Evolutionary conservation across 768 basidiomycete species (phyloP), one percentile per base, ranked within the genome.

Genomic region (Zangia roseola): DNA sequence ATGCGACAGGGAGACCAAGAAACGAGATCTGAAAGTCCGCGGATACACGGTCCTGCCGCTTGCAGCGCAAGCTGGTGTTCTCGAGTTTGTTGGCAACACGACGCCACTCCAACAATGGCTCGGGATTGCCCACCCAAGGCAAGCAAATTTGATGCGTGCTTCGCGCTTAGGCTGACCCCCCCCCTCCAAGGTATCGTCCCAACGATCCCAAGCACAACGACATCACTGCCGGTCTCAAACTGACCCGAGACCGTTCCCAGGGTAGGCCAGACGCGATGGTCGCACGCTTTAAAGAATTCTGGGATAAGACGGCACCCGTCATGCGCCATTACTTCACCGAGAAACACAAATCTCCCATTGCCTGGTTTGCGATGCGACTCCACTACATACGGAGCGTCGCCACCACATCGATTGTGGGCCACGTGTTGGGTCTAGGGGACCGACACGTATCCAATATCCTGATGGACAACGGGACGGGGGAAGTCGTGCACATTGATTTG

Each of bases 271-370:
- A 73, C 4, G 61, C 55, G 26, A 47, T 76, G 49, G 53, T 67
- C 21, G 53, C 58, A 6, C 55, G 48, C 67, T 83, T 71, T 54
- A 55, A 46, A 36, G 69, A 63, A 39, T 73, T 64, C 52, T 73
- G 71, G 37, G 50, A 74, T 40, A 65, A 67, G 14, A 85, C 88
- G 60, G 77, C 79, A 31, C 97, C 97, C 0, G 92, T 95, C 40
- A 84, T 98, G 83, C 82, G 95, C 19, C 91, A 97, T 66, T 94
- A 86, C 64, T 98, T 99, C 69, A 91, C 88, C 5, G 91, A 97
- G 61, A 80, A 78, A 53, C 88, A 94, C 71, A 94, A 88, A 63
- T 79, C 77, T 0, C 95, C 97, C 13, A 86, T 90, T 61, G 74
- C 83, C 1, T 99, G 97, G 95, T 97, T 94, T 63, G 77, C 83